Conservation (phyloP, 495 filamentous ascomycete species). For the Penicillium fimorum region DNA sequence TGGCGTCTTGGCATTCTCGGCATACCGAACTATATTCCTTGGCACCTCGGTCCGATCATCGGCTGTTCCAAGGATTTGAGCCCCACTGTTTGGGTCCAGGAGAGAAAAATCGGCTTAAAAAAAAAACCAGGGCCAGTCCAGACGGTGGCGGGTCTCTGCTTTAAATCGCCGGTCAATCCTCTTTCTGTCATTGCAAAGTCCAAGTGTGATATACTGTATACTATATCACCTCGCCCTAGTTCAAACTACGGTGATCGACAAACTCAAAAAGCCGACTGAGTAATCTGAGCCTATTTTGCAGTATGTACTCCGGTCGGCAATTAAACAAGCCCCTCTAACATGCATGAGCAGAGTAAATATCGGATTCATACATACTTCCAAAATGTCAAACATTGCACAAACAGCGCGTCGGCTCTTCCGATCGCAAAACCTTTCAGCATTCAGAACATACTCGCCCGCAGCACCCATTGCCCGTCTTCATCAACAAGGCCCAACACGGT, state of each 20-base stretch:
- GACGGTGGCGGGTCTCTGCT: not conserved
- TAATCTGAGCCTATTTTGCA: not conserved
- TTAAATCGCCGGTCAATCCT: not conserved
- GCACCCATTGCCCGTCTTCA: slow-evolving; percentile 20
- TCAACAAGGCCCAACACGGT: slow-evolving; percentile 28
- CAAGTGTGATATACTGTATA: not conserved
- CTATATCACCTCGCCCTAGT: not conserved
- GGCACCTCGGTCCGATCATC: slow-evolving; percentile 19
- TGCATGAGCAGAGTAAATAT: not conserved
- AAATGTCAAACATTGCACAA: slow-evolving; percentile 15
- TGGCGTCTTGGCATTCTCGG: slow-evolving; percentile 10
- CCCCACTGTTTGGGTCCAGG: slow-evolving; percentile 23
- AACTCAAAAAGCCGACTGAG: not conserved
- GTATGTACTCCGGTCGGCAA: not conserved
- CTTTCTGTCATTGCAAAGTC: not conserved
- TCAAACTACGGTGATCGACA: not conserved
- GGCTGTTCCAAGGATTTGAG: slow-evolving; percentile 14
- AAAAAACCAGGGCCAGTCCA: not conserved
- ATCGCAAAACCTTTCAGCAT: not conserved
- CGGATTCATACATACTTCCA: slow-evolving; percentile 2
- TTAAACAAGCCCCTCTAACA: not conserved
- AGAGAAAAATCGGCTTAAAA: slow-evolving; percentile 17
- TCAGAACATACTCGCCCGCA: not conserved
- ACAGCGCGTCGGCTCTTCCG: slow-evolving; percentile 16
- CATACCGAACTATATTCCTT: slow-evolving; percentile 25